Percentiles rank a stretch among this genome's conserved stretches.
These are phyloP conservation scores for Solanum chacoense DNA, from an alignment of 305 asterid species.

Conservation along the genomic window DNA sequence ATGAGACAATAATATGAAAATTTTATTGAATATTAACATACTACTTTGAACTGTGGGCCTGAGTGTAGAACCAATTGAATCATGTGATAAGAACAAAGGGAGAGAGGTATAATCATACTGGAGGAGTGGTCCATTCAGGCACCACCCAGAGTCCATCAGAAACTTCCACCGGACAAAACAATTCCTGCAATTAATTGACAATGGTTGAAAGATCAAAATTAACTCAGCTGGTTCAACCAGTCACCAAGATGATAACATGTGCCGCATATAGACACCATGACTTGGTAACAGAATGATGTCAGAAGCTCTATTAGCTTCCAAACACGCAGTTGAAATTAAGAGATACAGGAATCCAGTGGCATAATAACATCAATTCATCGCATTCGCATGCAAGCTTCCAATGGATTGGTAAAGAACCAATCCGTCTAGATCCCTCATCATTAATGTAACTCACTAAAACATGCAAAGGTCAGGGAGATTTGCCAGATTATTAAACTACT, in stretches of 20 bases:
- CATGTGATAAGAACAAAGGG: background rate
- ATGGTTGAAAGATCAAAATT: background rate
- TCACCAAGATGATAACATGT: background rate
- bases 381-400: background rate
- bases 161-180: constrained; percentile 72
- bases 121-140: constrained; percentile 81
- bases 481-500: background rate
- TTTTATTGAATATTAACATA: background rate
- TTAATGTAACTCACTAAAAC: background rate
- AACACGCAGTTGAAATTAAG: background rate
- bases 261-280: background rate
- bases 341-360: background rate
- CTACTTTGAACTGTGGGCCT: background rate
- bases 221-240: background rate
- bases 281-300: background rate
- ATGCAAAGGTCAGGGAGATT: background rate
- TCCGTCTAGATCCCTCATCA: background rate
- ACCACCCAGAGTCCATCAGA: constrained; percentile 76
- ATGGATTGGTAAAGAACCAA: background rate
- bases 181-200: constrained; percentile 40
- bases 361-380: background rate
- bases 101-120: constrained; percentile 42
- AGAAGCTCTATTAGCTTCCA: background rate
- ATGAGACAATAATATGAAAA: background rate
- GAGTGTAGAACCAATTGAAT: background rate